Conservation (phyloP, 164 flowering plant species). For the Taxillus chinensis region DNA sequence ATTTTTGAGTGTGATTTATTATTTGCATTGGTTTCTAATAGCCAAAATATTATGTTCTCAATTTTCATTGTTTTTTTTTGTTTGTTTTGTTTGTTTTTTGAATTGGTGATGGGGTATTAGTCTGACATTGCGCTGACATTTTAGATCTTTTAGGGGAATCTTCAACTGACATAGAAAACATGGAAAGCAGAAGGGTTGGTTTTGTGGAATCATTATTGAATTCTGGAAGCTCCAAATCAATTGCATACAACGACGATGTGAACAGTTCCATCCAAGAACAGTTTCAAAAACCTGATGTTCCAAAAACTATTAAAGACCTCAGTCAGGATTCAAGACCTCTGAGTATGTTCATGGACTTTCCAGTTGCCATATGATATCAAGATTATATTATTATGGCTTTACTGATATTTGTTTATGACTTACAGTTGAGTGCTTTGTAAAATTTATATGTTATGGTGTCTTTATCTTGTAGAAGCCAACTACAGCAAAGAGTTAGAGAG, state of each 20-base stretch:
- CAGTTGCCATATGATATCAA: not conserved
- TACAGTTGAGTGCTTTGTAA: no score
- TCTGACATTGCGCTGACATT: conserved; percentile 3
- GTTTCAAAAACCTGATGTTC: conserved; percentile 13
- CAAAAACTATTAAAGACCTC: conserved; percentile 11
- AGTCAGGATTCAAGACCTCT: conserved; percentile 14
- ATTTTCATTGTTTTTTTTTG: not conserved
- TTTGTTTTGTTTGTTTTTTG: not conserved
- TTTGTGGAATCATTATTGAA: conserved; percentile 70
- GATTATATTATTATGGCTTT: not conserved
- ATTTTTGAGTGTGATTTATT: not conserved
- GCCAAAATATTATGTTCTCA: not conserved
- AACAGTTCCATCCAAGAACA: conserved; percentile 16
- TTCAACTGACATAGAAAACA: conserved; percentile 24
- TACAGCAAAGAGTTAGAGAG: conserved; percentile 38
- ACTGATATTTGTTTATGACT: not conserved
- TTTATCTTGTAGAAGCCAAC: conserved; percentile 28
- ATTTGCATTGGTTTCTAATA: not conserved
- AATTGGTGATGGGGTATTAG: conserved; percentile 3
- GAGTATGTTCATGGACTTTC: conserved; percentile 28
- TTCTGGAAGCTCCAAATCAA: conserved; percentile 16
- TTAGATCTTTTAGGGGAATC: conserved; percentile 42
- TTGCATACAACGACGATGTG: conserved; percentile 8
- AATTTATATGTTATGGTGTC: no score
- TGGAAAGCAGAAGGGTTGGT: conserved; percentile 51